Evolutionary conservation across 1,139 yeast genomes (phyloP), one percentile per base, ranked within the genome.

Genomic region (Meyerozyma sp.): DNA sequence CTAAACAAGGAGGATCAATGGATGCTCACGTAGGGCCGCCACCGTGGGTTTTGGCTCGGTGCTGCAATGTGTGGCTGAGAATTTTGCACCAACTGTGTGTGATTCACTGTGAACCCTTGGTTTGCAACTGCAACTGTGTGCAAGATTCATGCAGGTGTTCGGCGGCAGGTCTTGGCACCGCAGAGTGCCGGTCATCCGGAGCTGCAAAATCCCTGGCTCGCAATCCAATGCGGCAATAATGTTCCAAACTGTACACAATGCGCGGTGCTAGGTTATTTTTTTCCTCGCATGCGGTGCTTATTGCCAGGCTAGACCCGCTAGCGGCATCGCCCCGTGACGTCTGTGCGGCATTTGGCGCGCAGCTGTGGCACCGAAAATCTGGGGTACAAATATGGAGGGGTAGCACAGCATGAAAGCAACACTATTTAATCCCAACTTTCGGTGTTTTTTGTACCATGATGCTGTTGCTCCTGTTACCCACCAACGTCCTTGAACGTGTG

Each of bases 401-500:
- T 30, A 27, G n/a, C 3, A 8, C 34, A 4, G 8, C 20, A 30
- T 7, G 14, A 30, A 30, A 30, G n/a, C 37, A 21, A 34, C 13
- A 34, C 5, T 21, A 20, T 34, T 34, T 32, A 21, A 21, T 21
- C 23, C 23, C 23, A 21, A 21, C 23, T 21, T 21, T 21, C 23
- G 6, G 18, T 32, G 35, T 4, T 16, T 11, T 13, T 13, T 32
- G 16, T 14, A 8, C 26, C 16, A 34, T 34, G 37, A 3, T 9
- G n/a, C 26, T 21, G 37, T 18, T 34, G 11, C 8, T 13, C 20
- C 28, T 32, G 29, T 25, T 54, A 21, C 56, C 56, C 3, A 39
- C 39, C 8, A 55, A 52, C 27, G 39, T 54, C 8, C 47, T 52
- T 18, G 42, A 41, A 2, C 14, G 42, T 13, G 40, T 57, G 26